Evolutionary conservation across 1,284 basidiomycete species (phyloP), one percentile per base, ranked within the genome.

Genomic region (Trametes pubescens): DNA sequence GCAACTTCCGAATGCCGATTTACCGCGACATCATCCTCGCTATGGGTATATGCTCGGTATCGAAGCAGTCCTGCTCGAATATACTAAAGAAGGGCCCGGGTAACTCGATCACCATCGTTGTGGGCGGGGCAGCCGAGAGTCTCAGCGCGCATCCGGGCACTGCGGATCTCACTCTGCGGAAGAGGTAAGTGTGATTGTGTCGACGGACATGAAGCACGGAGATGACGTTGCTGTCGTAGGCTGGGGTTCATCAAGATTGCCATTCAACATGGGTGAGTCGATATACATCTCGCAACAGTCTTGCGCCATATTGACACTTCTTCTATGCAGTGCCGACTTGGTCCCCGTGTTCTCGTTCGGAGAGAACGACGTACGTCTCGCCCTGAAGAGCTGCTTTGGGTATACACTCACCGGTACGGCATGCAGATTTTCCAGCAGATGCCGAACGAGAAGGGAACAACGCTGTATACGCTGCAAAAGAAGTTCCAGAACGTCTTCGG

Each of bases 291-390:
- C 14, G 4, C 18, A n/a, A 37, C 2, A 4, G 11, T 40, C 13
- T 5, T 21, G n/a, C 29, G 9, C 7, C n/a, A 2, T 24, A 2
- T 13, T 1, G 9, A 37, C 11, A 44, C 32, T 26, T 34, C 26
- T 38, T 29, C 2, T n/a, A 54, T 49, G 34, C 69, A 94, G 93
- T 51, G 96, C 96, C 48, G 93, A 95, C 72, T 83, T 98, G 9
- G 96, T 98, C 0, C 96, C 96, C 0, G 95, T 97, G 1, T 98
- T 98, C 74, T 96, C 94, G 1, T 99, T 99, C 72, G 97, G 97
- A 21, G 97, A 99, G 81, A 99, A 99, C 76, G 97, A 99, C 75
- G 95, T 95, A 66, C 72, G 91, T 82, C 34, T 1, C 43, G 51
- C 37, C 13, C 4, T 4, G 44, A 24, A 9, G 35, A 37, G 32